Conservation (phyloP, 768 basidiomycete species). For the Phylloporus sp. region DNA sequence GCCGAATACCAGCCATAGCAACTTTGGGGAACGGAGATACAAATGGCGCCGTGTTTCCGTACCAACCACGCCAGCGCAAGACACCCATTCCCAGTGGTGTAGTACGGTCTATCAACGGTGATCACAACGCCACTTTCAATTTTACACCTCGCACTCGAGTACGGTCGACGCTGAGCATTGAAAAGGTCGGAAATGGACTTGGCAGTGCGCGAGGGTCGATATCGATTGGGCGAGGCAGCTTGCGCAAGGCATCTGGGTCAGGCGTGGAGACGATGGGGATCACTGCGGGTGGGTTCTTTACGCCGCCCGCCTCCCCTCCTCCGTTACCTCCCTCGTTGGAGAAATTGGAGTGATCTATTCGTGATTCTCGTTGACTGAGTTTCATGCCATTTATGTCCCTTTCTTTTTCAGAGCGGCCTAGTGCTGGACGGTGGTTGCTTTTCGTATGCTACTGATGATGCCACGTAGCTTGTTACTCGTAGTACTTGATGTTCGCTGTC, state of each 20-base stretch:
- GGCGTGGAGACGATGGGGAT: slow-evolving; percentile 74
- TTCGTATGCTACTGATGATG: not conserved
- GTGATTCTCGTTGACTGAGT: not conserved
- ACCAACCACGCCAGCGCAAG: slow-evolving; percentile 43
- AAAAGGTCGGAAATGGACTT: slow-evolving; percentile 31
- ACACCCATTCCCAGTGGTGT: slow-evolving; percentile 19
- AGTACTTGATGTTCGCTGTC: not conserved
- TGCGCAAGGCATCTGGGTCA: slow-evolving; percentile 60
- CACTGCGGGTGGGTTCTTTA: slow-evolving; percentile 77
- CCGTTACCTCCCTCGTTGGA: slow-evolving; percentile 15
- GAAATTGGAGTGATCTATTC: not conserved
- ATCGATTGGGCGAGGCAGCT: slow-evolving; percentile 58
- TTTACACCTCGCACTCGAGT: slow-evolving; percentile 40
- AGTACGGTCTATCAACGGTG: slow-evolving; percentile 37
- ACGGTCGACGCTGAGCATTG: slow-evolving; percentile 64
- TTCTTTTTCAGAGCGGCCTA: not conserved
- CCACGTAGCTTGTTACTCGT: not conserved
- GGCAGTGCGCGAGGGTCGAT: slow-evolving; percentile 55
- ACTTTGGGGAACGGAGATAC: slow-evolving; percentile 14
- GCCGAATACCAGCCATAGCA: slow-evolving; percentile 23
- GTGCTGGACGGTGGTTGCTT: not conserved
- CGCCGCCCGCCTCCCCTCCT: slow-evolving; percentile 42
- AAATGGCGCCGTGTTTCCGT: slow-evolving; percentile 15
- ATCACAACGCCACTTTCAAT: slow-evolving; percentile 23
- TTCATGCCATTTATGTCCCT: not conserved